phyloP scores from a whole-genome alignment of 1,284 basidiomycete species.

The Apiotrichum domesticum region DNA sequence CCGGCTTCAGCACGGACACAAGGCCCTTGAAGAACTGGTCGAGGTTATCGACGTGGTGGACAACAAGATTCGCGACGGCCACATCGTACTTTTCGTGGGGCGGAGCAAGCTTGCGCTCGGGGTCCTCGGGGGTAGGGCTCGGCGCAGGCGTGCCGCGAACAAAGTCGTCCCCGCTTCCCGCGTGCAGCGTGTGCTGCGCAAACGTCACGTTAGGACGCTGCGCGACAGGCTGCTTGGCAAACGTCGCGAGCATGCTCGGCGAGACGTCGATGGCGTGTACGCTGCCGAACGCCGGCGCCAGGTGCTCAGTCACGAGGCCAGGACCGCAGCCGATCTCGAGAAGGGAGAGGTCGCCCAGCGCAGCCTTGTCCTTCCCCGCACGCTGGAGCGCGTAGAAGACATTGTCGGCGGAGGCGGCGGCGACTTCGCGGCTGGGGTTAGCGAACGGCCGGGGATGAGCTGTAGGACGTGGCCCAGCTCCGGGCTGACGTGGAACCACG shows the following conservation, averaged over 20 bases:
- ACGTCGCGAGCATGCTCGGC: conserved; percentile 28
- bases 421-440: conserved; percentile 21
- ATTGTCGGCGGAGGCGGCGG: conserved; percentile 18
- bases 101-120: conserved; percentile 14
- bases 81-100: conserved; percentile 26
- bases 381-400: conserved; percentile 18
- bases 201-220: conserved; percentile 9
- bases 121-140: conserved; percentile 17
- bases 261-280: conserved; percentile 35
- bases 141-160: conserved; percentile 6
- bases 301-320: conserved; percentile 33
- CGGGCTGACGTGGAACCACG: neutral
- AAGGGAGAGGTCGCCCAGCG: conserved; percentile 15
- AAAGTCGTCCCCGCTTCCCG: conserved; percentile 11
- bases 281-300: conserved; percentile 19
- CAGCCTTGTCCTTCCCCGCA: conserved; percentile 8
- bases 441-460: neutral
- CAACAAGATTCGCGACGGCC: conserved; percentile 29
- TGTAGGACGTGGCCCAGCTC: neutral
- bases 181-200: conserved; percentile 21
- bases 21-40: conserved; percentile 25
- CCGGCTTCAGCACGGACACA: conserved; percentile 17
- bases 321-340: conserved; percentile 36
- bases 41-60: conserved; percentile 37
- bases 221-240: conserved; percentile 13